Percentiles rank a stretch among this genome's conserved stretches.
phyloP scores from a whole-genome alignment of 805 yeast species.

The Candida maesae region DNA sequence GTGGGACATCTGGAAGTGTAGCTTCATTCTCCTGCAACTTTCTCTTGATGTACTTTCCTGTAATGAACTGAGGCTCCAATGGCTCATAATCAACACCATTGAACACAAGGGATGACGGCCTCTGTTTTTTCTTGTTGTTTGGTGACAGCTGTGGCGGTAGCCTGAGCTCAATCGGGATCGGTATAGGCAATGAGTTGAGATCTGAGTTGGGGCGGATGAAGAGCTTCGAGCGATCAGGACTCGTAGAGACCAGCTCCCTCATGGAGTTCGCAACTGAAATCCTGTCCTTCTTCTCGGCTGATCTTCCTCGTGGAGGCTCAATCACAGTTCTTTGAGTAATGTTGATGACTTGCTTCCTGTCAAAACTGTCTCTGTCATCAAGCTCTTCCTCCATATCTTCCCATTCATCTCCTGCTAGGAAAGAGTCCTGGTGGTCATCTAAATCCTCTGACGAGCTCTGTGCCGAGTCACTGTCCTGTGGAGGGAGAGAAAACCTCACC shows the following conservation, averaged over 20 bases:
- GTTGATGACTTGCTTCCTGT: constrained; percentile 12
- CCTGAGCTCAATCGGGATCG: constrained; percentile 35
- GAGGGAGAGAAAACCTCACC: constrained; percentile 26
- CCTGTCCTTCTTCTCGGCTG: constrained; percentile 1
- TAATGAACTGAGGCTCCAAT: constrained; percentile 14
- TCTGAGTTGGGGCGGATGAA: constrained; percentile 35
- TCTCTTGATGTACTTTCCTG: constrained; percentile 5
- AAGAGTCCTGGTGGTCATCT: constrained; percentile 15
- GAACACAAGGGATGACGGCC: constrained; percentile 31
- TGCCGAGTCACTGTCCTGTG: constrained; percentile 5
- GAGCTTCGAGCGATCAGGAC: constrained; percentile 24
- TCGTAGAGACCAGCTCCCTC: constrained; percentile 15
- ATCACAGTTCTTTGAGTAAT: constrained; percentile 8
- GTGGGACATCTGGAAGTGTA: not conserved
- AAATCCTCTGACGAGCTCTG: not conserved
- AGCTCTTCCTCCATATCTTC: constrained; percentile 10
- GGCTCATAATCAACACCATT: constrained; percentile 36
- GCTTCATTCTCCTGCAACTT: constrained; percentile 1
- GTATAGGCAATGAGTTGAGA: constrained; percentile 30
- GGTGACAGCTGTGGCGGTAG: constrained; percentile 38
- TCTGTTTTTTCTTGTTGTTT: constrained; percentile 25
- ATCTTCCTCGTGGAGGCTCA: constrained; percentile 12
- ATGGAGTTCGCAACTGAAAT: constrained; percentile 22
- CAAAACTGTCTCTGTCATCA: constrained; percentile 10
- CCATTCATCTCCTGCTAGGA: constrained; percentile 14